Evolutionary conservation across 1,139 yeast genomes (phyloP).

Genomic region (Hyphopichia wangnamkhiaoensis): DNA sequence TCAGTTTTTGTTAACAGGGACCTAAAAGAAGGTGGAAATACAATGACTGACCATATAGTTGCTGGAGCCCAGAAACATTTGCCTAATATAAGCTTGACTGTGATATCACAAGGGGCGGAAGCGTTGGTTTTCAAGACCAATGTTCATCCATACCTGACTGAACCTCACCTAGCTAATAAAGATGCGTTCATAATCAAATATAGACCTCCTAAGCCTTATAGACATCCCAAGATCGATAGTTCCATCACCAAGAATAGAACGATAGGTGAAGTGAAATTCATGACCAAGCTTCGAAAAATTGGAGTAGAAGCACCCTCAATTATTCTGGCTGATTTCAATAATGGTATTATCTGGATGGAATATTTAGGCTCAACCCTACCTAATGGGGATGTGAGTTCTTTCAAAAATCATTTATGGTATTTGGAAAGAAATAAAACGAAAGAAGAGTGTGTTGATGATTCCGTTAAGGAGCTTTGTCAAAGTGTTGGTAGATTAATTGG

Average conservation of each 20-base stretch:
- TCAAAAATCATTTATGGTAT: conserved; percentile 74
- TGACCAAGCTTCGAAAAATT: conserved; percentile 57
- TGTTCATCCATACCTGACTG: conserved; percentile 68
- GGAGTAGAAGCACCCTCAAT: conserved; percentile 70
- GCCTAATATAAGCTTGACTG: conserved; percentile 48
- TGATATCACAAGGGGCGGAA: conserved; percentile 94
- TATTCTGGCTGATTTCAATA: conserved; percentile 68
- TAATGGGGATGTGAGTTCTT: conserved; percentile 53
- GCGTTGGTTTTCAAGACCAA: conserved; percentile 73
- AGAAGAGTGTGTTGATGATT: conserved; percentile 27
- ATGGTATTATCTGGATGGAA: conserved; percentile 92
- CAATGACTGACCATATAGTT: conserved; percentile 46
- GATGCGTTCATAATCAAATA: conserved; percentile 67
- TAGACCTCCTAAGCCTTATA: conserved; percentile 84
- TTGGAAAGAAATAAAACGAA: conserved; percentile 36
- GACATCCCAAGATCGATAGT: conserved; percentile 82
- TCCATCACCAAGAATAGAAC: conserved; percentile 80
- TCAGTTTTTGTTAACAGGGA: neutral
- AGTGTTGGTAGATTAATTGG: conserved; percentile 74
- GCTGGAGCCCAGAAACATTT: conserved; percentile 43
- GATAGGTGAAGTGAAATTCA: conserved; percentile 76
- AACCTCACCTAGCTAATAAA: conserved; percentile 21
- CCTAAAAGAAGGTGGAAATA: too few species aligned
- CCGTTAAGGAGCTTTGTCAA: conserved; percentile 43
- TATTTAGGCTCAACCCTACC: conserved; percentile 55